phyloP scores from a whole-genome alignment of 371 early-diverging fungal species.

The Syncephalis plumigaleata region DNA sequence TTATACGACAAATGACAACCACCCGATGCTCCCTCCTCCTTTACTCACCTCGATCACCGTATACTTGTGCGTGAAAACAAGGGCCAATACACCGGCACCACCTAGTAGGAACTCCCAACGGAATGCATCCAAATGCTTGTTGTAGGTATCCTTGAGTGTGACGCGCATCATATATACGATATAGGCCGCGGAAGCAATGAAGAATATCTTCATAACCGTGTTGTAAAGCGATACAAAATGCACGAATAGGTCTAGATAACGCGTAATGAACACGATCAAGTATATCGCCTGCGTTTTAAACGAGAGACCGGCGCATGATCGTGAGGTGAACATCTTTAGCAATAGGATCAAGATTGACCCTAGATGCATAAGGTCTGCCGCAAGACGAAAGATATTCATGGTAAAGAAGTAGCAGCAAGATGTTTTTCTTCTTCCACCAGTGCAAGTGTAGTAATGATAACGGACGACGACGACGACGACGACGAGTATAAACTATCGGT shows the following conservation, averaged over 20 bases:
- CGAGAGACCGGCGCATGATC: slow-evolving; percentile 86
- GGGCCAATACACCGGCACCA: slow-evolving; percentile 43
- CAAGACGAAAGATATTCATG: slow-evolving; percentile 85
- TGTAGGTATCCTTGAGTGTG: slow-evolving; percentile 82
- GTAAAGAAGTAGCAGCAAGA: slow-evolving; percentile 1
- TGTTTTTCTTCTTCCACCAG: no score
- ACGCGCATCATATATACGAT: slow-evolving; percentile 84
- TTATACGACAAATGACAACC: no score
- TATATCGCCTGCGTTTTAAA: slow-evolving; percentile 97
- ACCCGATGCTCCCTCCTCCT: no score
- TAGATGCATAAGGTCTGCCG: slow-evolving; percentile 89
- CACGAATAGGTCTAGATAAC: slow-evolving; percentile 88
- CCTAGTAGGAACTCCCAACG: slow-evolving; percentile 68
- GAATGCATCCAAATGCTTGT: slow-evolving; percentile 80
- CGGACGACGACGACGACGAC: no score
- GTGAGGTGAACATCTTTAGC: slow-evolving; percentile 67
- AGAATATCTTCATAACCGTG: slow-evolving; percentile 89
- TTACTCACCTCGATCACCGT: slow-evolving; percentile 37
- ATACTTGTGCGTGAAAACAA: slow-evolving; percentile 53
- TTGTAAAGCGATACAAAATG: slow-evolving; percentile 77
- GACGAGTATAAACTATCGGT: no score
- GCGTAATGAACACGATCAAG: slow-evolving; percentile 79
- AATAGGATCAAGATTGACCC: slow-evolving; percentile 85
- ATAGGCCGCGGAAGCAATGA: slow-evolving; percentile 69
- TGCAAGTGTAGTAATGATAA: no score